Evolutionary conservation across 257 asterid species (phyloP).

Genomic region (Nicotiana attenuata): DNA sequence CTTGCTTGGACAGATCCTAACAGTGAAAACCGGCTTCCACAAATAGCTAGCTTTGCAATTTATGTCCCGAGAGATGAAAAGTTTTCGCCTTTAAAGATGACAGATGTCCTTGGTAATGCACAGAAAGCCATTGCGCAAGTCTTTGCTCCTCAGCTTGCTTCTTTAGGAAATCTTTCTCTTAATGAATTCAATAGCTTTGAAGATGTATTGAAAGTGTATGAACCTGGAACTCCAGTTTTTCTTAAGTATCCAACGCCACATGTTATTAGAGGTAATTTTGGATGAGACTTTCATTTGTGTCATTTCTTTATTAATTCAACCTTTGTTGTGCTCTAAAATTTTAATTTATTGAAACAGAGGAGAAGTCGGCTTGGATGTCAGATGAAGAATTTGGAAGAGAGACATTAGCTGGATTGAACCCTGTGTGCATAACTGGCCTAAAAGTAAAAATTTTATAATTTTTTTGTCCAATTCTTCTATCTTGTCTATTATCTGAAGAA

Average conservation of each 20-base stretch:
- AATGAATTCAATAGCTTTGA: neutral
- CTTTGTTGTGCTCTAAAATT: too few relatives aligned
- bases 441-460: neutral
- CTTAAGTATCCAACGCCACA: neutral
- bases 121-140: neutral
- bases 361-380: neutral
- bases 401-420: neutral
- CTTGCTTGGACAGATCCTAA: slow-evolving; percentile 10
- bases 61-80: neutral
- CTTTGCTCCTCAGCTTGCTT: neutral
- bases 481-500: too few relatives aligned
- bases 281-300: too few relatives aligned
- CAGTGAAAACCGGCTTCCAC: slow-evolving; percentile 13
- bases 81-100: neutral
- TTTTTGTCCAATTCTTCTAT: neutral
- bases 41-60: neutral
- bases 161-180: neutral
- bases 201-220: neutral
- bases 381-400: neutral
- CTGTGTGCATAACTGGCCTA: neutral
- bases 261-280: neutral
- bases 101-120: neutral
- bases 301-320: too few relatives aligned
- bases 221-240: neutral
- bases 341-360: neutral